Evolutionary conservation across 2,329 filamentous ascomycete genomes (phyloP).

Genomic region (Microsporum audouinii): DNA sequence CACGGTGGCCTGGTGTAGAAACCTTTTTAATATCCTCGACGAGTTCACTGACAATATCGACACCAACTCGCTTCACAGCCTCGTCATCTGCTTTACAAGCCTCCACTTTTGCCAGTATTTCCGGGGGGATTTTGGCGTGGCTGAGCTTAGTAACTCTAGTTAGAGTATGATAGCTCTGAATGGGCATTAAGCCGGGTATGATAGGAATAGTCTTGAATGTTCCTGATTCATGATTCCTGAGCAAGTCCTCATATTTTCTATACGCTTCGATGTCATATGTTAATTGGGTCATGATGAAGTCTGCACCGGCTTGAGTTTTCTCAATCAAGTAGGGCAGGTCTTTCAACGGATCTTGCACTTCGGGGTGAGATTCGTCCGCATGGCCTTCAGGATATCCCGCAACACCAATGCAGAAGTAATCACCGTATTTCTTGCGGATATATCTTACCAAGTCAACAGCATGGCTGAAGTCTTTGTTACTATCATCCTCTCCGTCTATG

Average conservation of each 20-base stretch:
- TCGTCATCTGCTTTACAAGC: conserved; percentile 38
- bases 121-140: conserved; percentile 67
- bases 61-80: conserved; percentile 37
- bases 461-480: conserved; percentile 72
- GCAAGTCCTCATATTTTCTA: conserved; percentile 60
- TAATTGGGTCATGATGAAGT: conserved; percentile 97
- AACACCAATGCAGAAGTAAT: conserved; percentile 94
- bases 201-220: conserved; percentile 79
- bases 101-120: conserved; percentile 53
- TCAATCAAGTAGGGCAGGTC: conserved; percentile 84
- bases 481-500: conserved; percentile 48
- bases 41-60: conserved; percentile 65
- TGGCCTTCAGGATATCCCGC: conserved; percentile 94
- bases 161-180: conserved; percentile 94
- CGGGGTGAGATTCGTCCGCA: conserved; percentile 78
- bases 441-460: conserved; percentile 82
- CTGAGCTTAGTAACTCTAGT: conserved; percentile 88
- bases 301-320: conserved; percentile 81
- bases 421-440: conserved; percentile 71
- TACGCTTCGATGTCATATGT: conserved; percentile 89
- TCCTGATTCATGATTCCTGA: conserved; percentile 72
- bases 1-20: conserved; percentile 51
- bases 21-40: conserved; percentile 63
- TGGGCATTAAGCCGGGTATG: conserved; percentile 91
- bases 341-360: conserved; percentile 51